A percentile compares a stretch with the other conserved stretches of the same genome.
Conservation (phyloP, 139 green algal species). For the Chlamydomonas sp. region DNA sequence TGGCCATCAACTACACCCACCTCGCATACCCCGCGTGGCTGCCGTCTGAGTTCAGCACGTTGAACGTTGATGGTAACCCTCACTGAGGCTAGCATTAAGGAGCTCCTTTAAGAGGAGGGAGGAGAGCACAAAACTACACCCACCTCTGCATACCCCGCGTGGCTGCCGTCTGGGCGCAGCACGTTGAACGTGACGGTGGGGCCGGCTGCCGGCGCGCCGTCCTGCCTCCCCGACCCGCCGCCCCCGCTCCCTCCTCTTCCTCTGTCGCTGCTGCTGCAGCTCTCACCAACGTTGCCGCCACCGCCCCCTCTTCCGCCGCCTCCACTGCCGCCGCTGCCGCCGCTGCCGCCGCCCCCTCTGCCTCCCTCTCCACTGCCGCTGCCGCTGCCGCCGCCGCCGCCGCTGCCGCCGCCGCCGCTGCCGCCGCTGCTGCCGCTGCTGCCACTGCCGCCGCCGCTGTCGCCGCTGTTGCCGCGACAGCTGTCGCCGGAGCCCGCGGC, state of each 20-base stretch:
- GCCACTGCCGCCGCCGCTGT: too few relatives aligned
- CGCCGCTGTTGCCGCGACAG: neutral
- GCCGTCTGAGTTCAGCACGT: too few relatives aligned
- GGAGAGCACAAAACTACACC: too few relatives aligned
- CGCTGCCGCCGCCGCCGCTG: neutral
- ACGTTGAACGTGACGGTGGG: slow-evolving; percentile 83
- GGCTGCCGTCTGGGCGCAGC: slow-evolving; percentile 51
- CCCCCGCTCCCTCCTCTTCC: neutral
- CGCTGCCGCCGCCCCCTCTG: neutral
- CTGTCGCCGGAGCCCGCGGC: too few relatives aligned
- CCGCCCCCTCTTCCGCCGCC: neutral
- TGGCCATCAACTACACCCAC: too few relatives aligned
- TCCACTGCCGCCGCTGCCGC: slow-evolving; percentile 11
- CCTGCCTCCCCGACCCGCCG: neutral
- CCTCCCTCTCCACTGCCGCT: too few relatives aligned
- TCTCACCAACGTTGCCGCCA: neutral
- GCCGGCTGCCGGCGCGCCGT: slow-evolving; percentile 29
- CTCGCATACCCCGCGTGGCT: too few relatives aligned
- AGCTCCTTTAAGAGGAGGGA: too few relatives aligned
- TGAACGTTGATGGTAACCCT: too few relatives aligned
- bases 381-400: neutral
- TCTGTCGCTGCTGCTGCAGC: slow-evolving; percentile 15
- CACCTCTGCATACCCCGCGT: slow-evolving; percentile 60
- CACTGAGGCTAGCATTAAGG: too few relatives aligned
- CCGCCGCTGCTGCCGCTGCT: neutral